Evolutionary conservation across 73 alveolate genomes (phyloP), one percentile per base, ranked within the genome.

Genomic region (Paramecium octaurelia): DNA sequence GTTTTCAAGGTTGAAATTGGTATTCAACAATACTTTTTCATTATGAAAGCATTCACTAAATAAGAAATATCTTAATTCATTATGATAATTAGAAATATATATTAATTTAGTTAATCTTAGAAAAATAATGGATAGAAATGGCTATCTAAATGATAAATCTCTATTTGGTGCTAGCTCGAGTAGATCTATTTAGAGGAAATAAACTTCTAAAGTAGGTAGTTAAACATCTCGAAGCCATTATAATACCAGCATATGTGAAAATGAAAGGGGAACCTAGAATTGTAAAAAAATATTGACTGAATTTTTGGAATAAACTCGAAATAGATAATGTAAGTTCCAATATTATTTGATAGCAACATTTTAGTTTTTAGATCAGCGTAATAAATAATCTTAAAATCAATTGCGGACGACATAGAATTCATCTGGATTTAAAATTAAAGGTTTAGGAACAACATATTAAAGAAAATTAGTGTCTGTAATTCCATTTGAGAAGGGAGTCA

Each of bases 201-300:
- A 64, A 64, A 31, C 46, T 12, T 27, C 44, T 64, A 64, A 64
- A 31, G 31, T 31, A 27, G 84, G 84, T 31, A 64, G 84, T 27
- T 34, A 64, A 64, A 64, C 84, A 64, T 64, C 84, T 27, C 84
- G 84, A 31, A 64, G 84, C 46, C 84, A 64, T 20, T 64, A 64
- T 34, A 64, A 64, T 64, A 64, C 84, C 50, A 64, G 84, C 29
- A 23, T 64, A 8, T 64, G 84, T 64, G 84, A 64, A 64, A 64
- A 31, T 64, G 84, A 64, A 27, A 64, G 24, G 11, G 84, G 84
- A 64, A 24, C 12, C 11, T 54, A 54, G 11, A 34, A 64, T 31
- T 64, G 84, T 64, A 64, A 64, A 64, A 64, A 64, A 34, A 64
- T 64, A 14, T 23, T 64, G 84, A 64, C 84, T 11, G 84, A 64